phyloP scores from a whole-genome alignment of 495 filamentous ascomycete genomes.

The Amphirosellinia nigrospora region DNA sequence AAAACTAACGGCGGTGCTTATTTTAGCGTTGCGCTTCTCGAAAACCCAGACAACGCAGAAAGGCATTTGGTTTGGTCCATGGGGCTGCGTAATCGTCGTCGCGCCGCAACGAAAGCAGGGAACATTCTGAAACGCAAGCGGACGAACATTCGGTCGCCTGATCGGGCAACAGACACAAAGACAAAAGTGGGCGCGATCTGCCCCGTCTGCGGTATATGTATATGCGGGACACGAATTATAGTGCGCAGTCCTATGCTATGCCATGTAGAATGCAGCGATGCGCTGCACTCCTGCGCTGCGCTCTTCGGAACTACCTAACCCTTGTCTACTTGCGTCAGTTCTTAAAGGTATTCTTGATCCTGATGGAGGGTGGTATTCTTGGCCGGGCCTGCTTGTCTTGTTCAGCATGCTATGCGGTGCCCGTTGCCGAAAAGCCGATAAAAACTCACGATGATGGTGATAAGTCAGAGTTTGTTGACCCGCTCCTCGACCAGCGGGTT shows the following conservation, averaged over 20 bases:
- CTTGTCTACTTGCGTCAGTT: constrained; percentile 19
- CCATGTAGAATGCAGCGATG: background rate
- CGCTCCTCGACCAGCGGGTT: background rate
- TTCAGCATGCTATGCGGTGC: background rate
- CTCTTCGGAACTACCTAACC: constrained; percentile 7
- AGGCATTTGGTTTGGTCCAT: background rate
- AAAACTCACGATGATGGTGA: background rate
- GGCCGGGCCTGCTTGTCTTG: constrained; percentile 2
- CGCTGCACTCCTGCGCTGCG: background rate
- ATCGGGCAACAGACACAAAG: constrained; percentile 8
- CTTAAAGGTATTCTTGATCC: constrained; percentile 11
- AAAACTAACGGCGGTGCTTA: constrained; percentile 5
- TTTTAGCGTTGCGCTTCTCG: constrained; percentile 5
- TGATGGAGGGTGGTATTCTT: constrained; percentile 18
- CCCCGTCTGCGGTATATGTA: constrained; percentile 12
- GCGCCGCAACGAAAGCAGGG: constrained; percentile 19
- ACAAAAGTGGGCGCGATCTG: background rate
- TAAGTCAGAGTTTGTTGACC: background rate
- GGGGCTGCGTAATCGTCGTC: constrained; percentile 3
- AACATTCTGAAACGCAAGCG: constrained; percentile 18
- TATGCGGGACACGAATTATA: background rate
- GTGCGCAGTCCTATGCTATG: background rate
- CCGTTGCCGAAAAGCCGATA: constrained; percentile 14
- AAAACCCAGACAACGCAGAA: background rate
- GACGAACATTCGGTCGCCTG: background rate